Percentiles rank a stretch among this genome's conserved stretches.
phyloP scores from a whole-genome alignment of 805 yeast genomes.

The Hanseniaspora valbyensis region DNA sequence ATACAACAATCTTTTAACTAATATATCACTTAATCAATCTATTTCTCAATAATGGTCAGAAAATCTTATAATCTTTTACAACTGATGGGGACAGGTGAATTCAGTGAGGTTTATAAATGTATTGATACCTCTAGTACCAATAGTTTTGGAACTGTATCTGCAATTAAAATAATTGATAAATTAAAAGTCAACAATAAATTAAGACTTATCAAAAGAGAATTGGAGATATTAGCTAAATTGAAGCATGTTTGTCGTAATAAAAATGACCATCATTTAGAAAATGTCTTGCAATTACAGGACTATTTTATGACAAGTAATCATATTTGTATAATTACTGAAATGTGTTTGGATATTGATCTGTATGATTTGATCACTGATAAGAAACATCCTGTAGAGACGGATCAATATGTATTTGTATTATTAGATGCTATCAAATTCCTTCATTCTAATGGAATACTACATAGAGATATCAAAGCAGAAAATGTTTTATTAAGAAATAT shows the following conservation, averaged over 20 bases:
- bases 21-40: neutral
- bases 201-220: slow-evolving; percentile 47
- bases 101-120: slow-evolving; percentile 42
- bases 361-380: slow-evolving; percentile 43
- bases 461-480: slow-evolving; percentile 65
- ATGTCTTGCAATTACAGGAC: slow-evolving; percentile 53
- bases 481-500: slow-evolving; percentile 42
- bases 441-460: slow-evolving; percentile 50
- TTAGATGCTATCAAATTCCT: slow-evolving; percentile 46
- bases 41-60: neutral
- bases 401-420: slow-evolving; percentile 42
- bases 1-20: neutral
- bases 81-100: slow-evolving; percentile 38
- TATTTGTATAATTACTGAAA: slow-evolving; percentile 49
- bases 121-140: slow-evolving; percentile 33
- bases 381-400: slow-evolving; percentile 34
- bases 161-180: slow-evolving; percentile 35
- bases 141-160: slow-evolving; percentile 29
- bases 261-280: slow-evolving; percentile 26
- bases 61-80: slow-evolving; percentile 6
- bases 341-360: slow-evolving; percentile 59
- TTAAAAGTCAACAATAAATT: slow-evolving; percentile 24
- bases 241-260: slow-evolving; percentile 3
- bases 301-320: slow-evolving; percentile 56
- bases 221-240: slow-evolving; percentile 34